Evolutionary conservation across 2,329 filamentous ascomycete genomes (phyloP).

Genomic region (Furcasterigmium furcatum): DNA sequence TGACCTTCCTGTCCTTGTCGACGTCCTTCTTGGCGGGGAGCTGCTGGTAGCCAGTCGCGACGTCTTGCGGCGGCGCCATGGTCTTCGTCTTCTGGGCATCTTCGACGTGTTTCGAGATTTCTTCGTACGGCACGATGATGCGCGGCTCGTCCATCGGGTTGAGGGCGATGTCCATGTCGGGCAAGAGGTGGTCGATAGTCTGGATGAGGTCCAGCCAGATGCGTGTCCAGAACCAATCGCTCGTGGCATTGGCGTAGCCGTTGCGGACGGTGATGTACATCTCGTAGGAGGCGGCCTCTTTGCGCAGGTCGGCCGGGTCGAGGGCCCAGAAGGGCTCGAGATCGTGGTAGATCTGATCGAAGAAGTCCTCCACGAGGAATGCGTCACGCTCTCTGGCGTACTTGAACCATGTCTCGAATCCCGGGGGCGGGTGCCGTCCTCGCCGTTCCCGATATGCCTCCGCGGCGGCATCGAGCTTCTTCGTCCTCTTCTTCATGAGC

Average conservation of each 20-base stretch:
- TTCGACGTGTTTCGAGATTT: slow-evolving; percentile 51
- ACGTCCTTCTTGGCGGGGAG: slow-evolving; percentile 32
- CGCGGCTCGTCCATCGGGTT: slow-evolving; percentile 68
- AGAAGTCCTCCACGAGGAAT: slow-evolving; percentile 44
- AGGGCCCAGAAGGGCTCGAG: slow-evolving; percentile 52
- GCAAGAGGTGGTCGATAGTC: slow-evolving; percentile 51
- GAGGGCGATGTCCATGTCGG: slow-evolving; percentile 65
- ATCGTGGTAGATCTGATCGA: slow-evolving; percentile 52
- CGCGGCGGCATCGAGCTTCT: slow-evolving; percentile 40
- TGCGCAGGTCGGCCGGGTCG: slow-evolving; percentile 42
- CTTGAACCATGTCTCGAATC: slow-evolving; percentile 43
- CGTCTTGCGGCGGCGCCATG: slow-evolving; percentile 39
- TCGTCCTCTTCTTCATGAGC: slow-evolving; percentile 35
- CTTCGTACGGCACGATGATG: slow-evolving; percentile 61
- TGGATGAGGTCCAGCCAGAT: slow-evolving; percentile 54
- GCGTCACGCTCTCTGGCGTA: slow-evolving; percentile 38
- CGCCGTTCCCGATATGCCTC: slow-evolving; percentile 39
- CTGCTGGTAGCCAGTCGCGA: slow-evolving; percentile 38
- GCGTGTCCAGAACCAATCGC: slow-evolving; percentile 56
- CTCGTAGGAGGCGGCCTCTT: slow-evolving; percentile 51
- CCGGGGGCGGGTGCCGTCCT: slow-evolving; percentile 46
- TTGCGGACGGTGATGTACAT: slow-evolving; percentile 60
- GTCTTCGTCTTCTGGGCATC: slow-evolving; percentile 45
- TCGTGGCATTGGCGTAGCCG: slow-evolving; percentile 45
- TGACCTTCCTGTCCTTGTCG: slow-evolving; percentile 27